Evolutionary conservation across 106 monocot species (phyloP), one percentile per base, ranked within the genome.

Genomic region (Apostasia ramifera): DNA sequence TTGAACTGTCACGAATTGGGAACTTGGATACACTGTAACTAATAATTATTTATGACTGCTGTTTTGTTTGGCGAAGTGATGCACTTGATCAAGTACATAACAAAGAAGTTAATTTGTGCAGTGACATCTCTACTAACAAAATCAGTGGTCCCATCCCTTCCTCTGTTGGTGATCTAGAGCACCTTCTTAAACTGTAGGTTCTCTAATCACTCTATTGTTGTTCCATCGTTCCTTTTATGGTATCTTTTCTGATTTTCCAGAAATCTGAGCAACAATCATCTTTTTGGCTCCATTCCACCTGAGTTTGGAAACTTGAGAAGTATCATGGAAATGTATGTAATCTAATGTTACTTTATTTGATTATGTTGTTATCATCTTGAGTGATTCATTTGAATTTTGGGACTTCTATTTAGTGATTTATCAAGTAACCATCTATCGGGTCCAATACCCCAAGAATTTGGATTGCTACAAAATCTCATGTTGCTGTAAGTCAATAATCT

Each of bases 241-340:
- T 47, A 14, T 42, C 39, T 6, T 44, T 63, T 15, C 66, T 52
- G 54, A 1, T 68, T 14, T 54, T 55, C 13, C 46, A 97, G 95
- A 68, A 97, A 97, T 59, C 79, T 97, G 54, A 92, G 95, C 82
- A 79, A 92, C 59, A 97, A 97, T 62, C 63, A 53, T 53, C 63
- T 97, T 50, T 47, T 71, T 69, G 92, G 95, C 1, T 82, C 41
- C 57, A 84, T 97, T 77, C 95, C 95, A 46, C 69, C 80, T 14
- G 92, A 92, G 65, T 92, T 97, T 77, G 95, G 95, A 76, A 97
- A 97, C 63, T 74, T 97, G 47, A 78, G 95, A 43, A 92, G 95
- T 76, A 59, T 97, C 44, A 79, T 92, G 89, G 89, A 89, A 70
- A 92, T 97, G 95, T 92, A 83, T 85, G 74, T 3, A 55, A 47